A percentile compares a stretch with the other conserved stretches of the same genome.
phyloP scores from a whole-genome alignment of 2,329 filamentous ascomycete genomes.

The Xylaria multiplex region DNA sequence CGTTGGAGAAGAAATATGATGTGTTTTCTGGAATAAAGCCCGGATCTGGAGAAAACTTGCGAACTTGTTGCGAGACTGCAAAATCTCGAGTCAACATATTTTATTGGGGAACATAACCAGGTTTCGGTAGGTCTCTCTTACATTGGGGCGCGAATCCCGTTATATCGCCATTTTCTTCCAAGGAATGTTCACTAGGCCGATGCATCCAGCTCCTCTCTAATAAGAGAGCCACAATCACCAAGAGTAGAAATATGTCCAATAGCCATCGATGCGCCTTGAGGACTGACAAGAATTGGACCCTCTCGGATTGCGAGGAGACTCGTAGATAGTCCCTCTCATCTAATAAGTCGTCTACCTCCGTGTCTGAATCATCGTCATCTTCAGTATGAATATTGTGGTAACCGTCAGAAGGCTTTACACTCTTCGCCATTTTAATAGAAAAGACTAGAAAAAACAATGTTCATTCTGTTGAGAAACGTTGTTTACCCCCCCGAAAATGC shows the following conservation, averaged over 20 bases:
- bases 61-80: slow-evolving; percentile 54
- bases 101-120: not conserved
- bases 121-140: slow-evolving; percentile 43
- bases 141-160: slow-evolving; percentile 54
- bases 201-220: slow-evolving; percentile 46
- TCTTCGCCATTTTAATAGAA: slow-evolving; percentile 26
- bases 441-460: not conserved
- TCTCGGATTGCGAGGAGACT: slow-evolving; percentile 25
- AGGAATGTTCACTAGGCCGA: slow-evolving; percentile 38
- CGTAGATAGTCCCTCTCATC: slow-evolving; percentile 48
- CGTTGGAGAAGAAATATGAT: slow-evolving; percentile 53
- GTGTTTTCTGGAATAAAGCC: slow-evolving; percentile 53
- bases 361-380: slow-evolving; percentile 41
- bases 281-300: slow-evolving; percentile 33
- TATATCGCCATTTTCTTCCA: slow-evolving; percentile 52
- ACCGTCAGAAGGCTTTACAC: slow-evolving; percentile 4
- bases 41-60: slow-evolving; percentile 52
- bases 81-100: not conserved
- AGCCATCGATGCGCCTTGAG: slow-evolving; percentile 45
- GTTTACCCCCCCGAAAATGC: not conserved
- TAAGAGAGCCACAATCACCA: slow-evolving; percentile 51
- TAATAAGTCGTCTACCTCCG: slow-evolving; percentile 45
- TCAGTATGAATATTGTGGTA: slow-evolving; percentile 39
- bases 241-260: slow-evolving; percentile 50
- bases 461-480: not conserved